Base-by-base conservation (phyloP, 2,329 filamentous ascomycete genomes). In the Leptographium lundbergii region DNA sequence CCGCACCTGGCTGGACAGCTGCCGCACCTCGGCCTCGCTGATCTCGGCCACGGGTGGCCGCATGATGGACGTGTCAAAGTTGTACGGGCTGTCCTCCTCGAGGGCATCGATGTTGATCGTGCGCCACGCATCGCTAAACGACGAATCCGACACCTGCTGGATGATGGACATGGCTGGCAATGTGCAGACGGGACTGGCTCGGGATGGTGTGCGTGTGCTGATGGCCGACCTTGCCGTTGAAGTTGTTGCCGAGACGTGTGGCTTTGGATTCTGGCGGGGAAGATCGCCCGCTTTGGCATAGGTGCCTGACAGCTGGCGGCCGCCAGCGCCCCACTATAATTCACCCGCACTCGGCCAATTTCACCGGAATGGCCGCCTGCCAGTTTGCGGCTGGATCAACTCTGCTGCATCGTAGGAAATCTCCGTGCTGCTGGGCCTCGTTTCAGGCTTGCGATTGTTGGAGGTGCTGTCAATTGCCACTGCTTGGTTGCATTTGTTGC, bases 51-150 rank as follows among this genome's bases (percentile, higher is more conserved):
- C 84, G 51, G 87, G 81, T 42, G 91, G 89, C 65, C 88, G 85
- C 66, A 97, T 84, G 22, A 90, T 89, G 61, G 86, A 82, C 63
- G 89, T 84, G 74, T 95, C 89, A 76, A 97, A 97, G 81, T 96
- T 97, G 73, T 84, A 77, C 65, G 88, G 83, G 67, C 90, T 94
- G 73, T 97, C 91, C 61, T 91, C 89, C 72, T 94, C 88, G 67
- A 95, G 81, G 66, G 87, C 86, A 72, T 96, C 91, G 72, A 96
- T 87, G 80, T 96, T 90, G 80, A 96, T 94, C 65, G 90, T 96
- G 73, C 91, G 89, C 83, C 83, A 86, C 69, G 81, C 80, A 66
- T 86, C 83, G 72, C 75, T 75, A 59, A 86, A 77, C 65, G 82
- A 77, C 59, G 80, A 79, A 61, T 75, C 73, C 56, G 78, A 81